These are phyloP conservation scores for Lentinula guzmanii DNA, from an alignment of 768 basidiomycete genomes.

Conservation along the genomic window DNA sequence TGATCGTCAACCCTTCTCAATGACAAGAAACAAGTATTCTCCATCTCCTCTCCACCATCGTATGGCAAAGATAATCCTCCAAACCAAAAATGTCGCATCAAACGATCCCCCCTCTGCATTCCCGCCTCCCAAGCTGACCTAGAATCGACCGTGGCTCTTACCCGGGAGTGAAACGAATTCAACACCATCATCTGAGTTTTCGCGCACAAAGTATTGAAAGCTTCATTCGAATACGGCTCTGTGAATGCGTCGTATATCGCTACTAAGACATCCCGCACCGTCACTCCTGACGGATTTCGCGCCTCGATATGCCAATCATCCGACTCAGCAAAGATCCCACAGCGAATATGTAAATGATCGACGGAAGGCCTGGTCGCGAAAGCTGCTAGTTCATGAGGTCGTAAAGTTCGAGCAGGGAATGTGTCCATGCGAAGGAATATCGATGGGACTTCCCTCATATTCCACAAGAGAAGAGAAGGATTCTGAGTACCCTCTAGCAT, in stretches of 20 bases:
- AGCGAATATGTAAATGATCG: slow-evolving; percentile 30
- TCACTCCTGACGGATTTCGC: slow-evolving; percentile 39
- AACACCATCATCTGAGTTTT: slow-evolving; percentile 39
- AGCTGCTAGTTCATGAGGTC: not conserved
- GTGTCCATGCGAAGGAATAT: not conserved
- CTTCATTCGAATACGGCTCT: slow-evolving; percentile 28
- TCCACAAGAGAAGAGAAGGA: not conserved
- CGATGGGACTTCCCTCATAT: not conserved
- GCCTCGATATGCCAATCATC: slow-evolving; percentile 34
- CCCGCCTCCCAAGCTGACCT: slow-evolving; percentile 30
- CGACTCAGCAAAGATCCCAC: slow-evolving; percentile 37
- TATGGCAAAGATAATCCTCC: slow-evolving; percentile 41
- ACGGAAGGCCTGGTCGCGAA: slow-evolving; percentile 38
- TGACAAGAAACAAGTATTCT: slow-evolving; percentile 40
- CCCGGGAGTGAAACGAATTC: slow-evolving; percentile 38
- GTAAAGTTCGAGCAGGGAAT: not conserved
- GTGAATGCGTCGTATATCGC: slow-evolving; percentile 37
- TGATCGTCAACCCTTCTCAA: slow-evolving; percentile 24
- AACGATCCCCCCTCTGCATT: slow-evolving; percentile 41
- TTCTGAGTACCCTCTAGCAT: not conserved
- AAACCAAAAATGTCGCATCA: slow-evolving; percentile 43
- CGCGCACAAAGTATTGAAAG: slow-evolving; percentile 36
- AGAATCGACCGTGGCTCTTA: slow-evolving; percentile 30
- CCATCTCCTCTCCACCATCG: slow-evolving; percentile 16
- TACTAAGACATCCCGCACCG: slow-evolving; percentile 43